Evolutionary conservation across 768 basidiomycete species (phyloP), one percentile per base, ranked within the genome.

Genomic region (Pulveroboletus frians): DNA sequence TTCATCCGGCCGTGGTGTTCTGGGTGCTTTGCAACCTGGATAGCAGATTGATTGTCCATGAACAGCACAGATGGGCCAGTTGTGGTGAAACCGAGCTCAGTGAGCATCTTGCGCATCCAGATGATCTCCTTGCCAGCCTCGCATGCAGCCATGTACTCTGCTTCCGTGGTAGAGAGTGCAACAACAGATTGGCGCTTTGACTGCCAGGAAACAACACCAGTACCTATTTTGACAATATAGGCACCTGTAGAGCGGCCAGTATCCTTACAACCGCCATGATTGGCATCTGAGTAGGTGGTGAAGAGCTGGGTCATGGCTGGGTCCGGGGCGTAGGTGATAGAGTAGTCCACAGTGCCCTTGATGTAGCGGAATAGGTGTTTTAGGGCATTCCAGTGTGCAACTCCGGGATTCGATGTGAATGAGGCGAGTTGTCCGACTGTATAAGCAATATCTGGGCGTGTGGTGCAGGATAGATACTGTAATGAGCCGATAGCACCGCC

Each of bases 121-220:
- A 62, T 18, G 1, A 52, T 47, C 35, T 68, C 52, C 39, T 65
- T 49, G 9, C 50, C 51, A 4, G 65, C 67, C 5, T 59, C 47
- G 0, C 48, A 46, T 1, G 61, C 47, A 5, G 67, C 59, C 17
- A 73, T 64, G 49, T 71, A 71, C 47, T 75, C 71, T 3, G 70
- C 68, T 50, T 73, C 70, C 1, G 56, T 61, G 0, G 67, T 73
- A 2, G 71, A 74, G 2, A 62, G 43, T 0, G 72, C 58, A 13
- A 73, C 29, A 30, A 30, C 10, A 2, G 29, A 2, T 9, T 9
- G 29, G n/a, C n/a, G n/a, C n/a, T n/a, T n/a, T n/a, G n/a, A n/a
- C n/a, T n/a, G n/a, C n/a, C n/a, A n/a, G n/a, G 29, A 30, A 5
- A 30, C 29, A 30, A 30, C 29, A 30, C 29, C 29, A 30, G 29